These are phyloP conservation scores for Dendrobium officinale DNA, from an alignment of 106 monocot species.

Conservation along the genomic window DNA sequence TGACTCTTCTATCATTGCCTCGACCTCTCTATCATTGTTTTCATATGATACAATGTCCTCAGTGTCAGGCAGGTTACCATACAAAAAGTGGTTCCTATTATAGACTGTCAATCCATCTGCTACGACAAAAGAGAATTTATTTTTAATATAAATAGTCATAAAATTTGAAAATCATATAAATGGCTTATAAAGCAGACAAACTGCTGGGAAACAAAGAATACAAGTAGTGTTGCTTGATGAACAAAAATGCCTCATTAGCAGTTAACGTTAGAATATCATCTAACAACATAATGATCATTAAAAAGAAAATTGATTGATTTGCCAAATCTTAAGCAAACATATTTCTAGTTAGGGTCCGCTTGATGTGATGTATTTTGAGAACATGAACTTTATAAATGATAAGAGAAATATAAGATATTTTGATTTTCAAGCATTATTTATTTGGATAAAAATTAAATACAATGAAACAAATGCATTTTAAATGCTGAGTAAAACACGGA, in stretches of 20 bases:
- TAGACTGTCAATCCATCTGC: conserved; percentile 15
- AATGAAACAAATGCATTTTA: too few species aligned
- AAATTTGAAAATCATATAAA: neutral
- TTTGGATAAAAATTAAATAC: too few species aligned
- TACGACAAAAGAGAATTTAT: conserved; percentile 3
- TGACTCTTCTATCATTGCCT: conserved; percentile 22
- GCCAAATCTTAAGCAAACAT: neutral
- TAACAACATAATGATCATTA: neutral
- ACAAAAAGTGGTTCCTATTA: conserved; percentile 10
- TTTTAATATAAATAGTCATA: neutral
- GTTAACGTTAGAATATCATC: neutral
- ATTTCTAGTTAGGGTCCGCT: neutral
- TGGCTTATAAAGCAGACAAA: neutral
- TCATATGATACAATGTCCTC: conserved; percentile 18
- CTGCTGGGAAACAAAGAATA: neutral
- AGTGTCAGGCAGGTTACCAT: conserved; percentile 16
- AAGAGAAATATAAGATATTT: neutral
- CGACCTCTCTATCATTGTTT: conserved; percentile 19
- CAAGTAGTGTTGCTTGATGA: neutral
- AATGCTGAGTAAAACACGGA: too few species aligned
- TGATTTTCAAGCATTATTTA: neutral
- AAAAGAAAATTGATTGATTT: neutral
- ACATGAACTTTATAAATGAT: neutral
- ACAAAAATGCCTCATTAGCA: neutral
- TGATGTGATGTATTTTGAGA: neutral